These are phyloP conservation scores for Coprinopsis sp. DNA, from an alignment of 768 basidiomycete species.

Conservation along the genomic window DNA sequence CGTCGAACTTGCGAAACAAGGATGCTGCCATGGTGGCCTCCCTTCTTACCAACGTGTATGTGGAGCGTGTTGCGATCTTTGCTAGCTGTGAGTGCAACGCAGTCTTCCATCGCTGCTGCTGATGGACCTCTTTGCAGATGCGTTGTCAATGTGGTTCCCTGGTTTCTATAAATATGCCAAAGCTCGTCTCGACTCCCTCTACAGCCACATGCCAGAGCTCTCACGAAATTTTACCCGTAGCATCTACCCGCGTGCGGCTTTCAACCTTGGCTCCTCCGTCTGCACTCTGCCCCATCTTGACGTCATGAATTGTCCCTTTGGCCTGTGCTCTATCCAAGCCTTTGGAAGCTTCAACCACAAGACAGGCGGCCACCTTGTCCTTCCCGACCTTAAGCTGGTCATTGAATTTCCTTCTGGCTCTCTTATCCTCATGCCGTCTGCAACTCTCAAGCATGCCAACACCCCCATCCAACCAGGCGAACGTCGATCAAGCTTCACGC, in stretches of 20 bases:
- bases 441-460: slow-evolving; percentile 9
- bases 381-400: slow-evolving; percentile 1
- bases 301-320: slow-evolving; percentile 1
- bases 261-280: neutral
- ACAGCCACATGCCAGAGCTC: neutral
- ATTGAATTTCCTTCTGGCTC: slow-evolving; percentile 5
- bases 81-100: neutral
- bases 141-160: neutral
- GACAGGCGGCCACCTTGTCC: slow-evolving; percentile 3
- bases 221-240: neutral
- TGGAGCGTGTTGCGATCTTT: neutral
- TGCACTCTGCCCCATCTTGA: neutral
- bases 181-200: neutral
- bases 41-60: neutral
- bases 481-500: neutral
- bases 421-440: slow-evolving; percentile 1
- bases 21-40: neutral
- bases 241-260: neutral
- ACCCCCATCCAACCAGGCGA: slow-evolving; percentile 11
- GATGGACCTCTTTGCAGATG: neutral
- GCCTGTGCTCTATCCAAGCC: neutral
- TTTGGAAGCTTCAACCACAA: slow-evolving; percentile 1
- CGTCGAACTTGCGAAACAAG: neutral
- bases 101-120: neutral
- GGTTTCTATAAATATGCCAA: neutral